phyloP scores from a whole-genome alignment of 495 filamentous ascomycete species.

The Chlorociboria aeruginascens region DNA sequence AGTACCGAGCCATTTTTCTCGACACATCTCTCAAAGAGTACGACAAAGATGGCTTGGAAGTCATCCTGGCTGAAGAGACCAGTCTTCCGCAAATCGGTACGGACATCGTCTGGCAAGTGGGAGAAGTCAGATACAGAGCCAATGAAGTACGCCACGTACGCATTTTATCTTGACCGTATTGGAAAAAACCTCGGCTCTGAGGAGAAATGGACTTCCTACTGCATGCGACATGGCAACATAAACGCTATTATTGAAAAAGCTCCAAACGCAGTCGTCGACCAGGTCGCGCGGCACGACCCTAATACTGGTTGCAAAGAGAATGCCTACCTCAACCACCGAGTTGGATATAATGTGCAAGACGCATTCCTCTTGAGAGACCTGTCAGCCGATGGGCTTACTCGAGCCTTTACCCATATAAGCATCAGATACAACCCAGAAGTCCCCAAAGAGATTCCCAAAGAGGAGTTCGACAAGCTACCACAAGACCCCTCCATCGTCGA shows the following conservation, averaged over 20 bases:
- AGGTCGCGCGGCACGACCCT: constrained; percentile 7
- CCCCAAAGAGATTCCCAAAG: constrained; percentile 3
- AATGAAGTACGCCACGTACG: constrained; percentile 10
- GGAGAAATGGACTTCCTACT: constrained; percentile 16
- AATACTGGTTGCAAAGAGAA: neutral
- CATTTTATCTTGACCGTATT: constrained; percentile 11
- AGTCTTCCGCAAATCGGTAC: constrained; percentile 11
- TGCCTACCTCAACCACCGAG: constrained; percentile 6
- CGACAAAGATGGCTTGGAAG: constrained; percentile 17
- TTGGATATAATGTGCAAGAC: constrained; percentile 16
- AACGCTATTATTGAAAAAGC: constrained; percentile 17
- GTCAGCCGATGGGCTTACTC: too few relatives aligned
- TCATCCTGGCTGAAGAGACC: constrained; percentile 11
- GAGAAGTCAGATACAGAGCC: constrained; percentile 12
- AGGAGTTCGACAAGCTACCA: constrained; percentile 5
- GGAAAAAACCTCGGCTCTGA: constrained; percentile 13
- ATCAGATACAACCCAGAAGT: constrained; percentile 12
- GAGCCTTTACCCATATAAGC: constrained; percentile 19
- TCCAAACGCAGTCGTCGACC: constrained; percentile 11
- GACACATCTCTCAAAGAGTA: constrained; percentile 6
- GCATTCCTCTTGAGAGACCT: constrained; percentile 10
- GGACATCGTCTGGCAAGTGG: neutral
- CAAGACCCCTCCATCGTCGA: constrained; percentile 5
- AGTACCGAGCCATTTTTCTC: constrained; percentile 15
- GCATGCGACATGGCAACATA: constrained; percentile 9